These are phyloP conservation scores for Curvularia lunata DNA, from an alignment of 2,329 filamentous ascomycete genomes.

Conservation along the genomic window DNA sequence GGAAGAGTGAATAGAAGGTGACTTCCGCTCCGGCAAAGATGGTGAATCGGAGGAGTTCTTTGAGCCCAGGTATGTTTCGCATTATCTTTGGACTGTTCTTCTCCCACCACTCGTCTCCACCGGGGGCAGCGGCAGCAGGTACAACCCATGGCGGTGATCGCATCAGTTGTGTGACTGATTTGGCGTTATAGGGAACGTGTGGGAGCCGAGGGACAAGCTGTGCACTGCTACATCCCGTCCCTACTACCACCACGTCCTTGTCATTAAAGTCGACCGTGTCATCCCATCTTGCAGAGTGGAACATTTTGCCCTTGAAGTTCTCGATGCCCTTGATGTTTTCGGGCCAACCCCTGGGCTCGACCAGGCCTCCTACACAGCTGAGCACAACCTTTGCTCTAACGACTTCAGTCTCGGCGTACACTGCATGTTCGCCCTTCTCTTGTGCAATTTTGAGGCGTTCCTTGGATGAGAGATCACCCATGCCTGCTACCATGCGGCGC, in stretches of 20 bases:
- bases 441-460: constrained; percentile 55
- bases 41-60: constrained; percentile 53
- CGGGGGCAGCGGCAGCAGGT: constrained; percentile 49
- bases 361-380: constrained; percentile 62
- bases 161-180: constrained; percentile 66
- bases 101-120: constrained; percentile 53
- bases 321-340: constrained; percentile 60
- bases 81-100: constrained; percentile 57
- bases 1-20: constrained; percentile 58
- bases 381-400: constrained; percentile 62
- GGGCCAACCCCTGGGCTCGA: constrained; percentile 61
- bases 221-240: constrained; percentile 64
- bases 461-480: constrained; percentile 59
- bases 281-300: constrained; percentile 65
- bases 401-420: constrained; percentile 59
- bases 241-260: constrained; percentile 64
- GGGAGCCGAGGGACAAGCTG: constrained; percentile 62
- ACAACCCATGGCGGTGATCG: constrained; percentile 64
- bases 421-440: constrained; percentile 54
- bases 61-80: constrained; percentile 58
- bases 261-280: constrained; percentile 58
- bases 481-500: constrained; percentile 58
- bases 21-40: constrained; percentile 53
- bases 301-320: constrained; percentile 61
- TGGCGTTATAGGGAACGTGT: constrained; percentile 57